Evolutionary conservation across 768 basidiomycete genomes (phyloP).

Genomic region (Phaeotremella skinneri): DNA sequence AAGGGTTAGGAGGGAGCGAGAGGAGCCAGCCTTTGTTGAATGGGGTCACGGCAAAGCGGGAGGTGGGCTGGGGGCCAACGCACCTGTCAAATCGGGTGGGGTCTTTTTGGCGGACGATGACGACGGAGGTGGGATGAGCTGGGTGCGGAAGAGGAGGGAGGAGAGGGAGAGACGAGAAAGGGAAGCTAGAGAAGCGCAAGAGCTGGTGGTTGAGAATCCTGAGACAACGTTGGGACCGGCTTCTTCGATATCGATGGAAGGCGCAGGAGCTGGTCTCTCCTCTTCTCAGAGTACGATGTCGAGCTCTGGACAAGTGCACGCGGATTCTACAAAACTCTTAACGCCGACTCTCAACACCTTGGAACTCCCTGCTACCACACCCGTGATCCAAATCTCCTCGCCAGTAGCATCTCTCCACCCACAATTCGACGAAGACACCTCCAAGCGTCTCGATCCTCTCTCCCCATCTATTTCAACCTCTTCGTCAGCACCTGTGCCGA

Average conservation of each 20-base stretch:
- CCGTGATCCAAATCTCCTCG: conserved; percentile 30
- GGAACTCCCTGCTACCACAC: conserved; percentile 29
- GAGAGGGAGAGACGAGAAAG: conserved; percentile 57
- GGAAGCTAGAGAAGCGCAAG: conserved; percentile 38
- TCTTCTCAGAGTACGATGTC: conserved; percentile 7
- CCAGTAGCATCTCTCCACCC: conserved; percentile 1
- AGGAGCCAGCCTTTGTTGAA: conserved; percentile 80
- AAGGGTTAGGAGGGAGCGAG: conserved; percentile 24
- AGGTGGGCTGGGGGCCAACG: conserved; percentile 69
- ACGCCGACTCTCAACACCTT: conserved; percentile 24
- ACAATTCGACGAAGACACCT: background rate
- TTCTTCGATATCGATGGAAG: conserved; percentile 9
- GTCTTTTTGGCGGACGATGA: conserved; percentile 60
- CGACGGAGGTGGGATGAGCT: conserved; percentile 82
- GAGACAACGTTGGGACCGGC: background rate
- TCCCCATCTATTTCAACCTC: background rate
- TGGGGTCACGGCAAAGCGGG: conserved; percentile 65
- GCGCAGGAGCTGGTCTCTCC: conserved; percentile 1
- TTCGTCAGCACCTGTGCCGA: background rate
- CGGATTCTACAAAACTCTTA: conserved; percentile 11
- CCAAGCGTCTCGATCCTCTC: background rate
- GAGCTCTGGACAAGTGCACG: background rate
- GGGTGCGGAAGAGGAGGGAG: conserved; percentile 68
- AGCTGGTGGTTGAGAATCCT: conserved; percentile 7
- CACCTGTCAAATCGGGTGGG: conserved; percentile 12